Conservation (phyloP, 2,329 filamentous ascomycete genomes). For the Immersiporthe knoxdaviesiana region DNA sequence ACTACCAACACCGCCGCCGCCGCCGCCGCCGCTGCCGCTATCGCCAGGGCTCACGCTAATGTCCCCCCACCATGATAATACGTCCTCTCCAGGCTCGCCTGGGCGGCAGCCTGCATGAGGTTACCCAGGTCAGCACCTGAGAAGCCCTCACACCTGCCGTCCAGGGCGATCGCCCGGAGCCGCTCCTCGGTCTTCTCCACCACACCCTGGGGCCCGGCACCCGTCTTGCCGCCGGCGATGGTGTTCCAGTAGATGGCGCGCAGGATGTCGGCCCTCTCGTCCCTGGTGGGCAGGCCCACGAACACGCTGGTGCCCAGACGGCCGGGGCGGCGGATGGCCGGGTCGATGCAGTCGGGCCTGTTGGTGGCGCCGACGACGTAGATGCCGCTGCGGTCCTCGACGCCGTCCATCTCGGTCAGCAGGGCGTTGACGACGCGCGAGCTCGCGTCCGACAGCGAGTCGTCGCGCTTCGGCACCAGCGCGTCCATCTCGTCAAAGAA, state of each 20-base stretch:
- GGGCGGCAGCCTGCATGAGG: slow-evolving; percentile 47
- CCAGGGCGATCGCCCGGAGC: slow-evolving; percentile 68
- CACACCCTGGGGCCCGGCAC: not conserved
- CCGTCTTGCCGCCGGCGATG: slow-evolving; percentile 52
- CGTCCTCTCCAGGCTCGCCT: slow-evolving; percentile 42
- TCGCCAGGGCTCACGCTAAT: slow-evolving; percentile 32
- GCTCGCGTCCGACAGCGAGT: slow-evolving; percentile 73
- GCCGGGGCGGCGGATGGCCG: slow-evolving; percentile 90
- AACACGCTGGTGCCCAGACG: slow-evolving; percentile 87
- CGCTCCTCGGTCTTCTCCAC: slow-evolving; percentile 2
- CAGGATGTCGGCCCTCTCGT: slow-evolving; percentile 82
- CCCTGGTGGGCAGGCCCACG: slow-evolving; percentile 78
- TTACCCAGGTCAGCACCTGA: slow-evolving; percentile 69
- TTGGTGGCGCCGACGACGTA: slow-evolving; percentile 97
- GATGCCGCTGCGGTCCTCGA: slow-evolving; percentile 78
- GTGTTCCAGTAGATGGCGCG: slow-evolving; percentile 63
- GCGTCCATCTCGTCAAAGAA: slow-evolving; percentile 99
- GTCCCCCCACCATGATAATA: slow-evolving; percentile 28
- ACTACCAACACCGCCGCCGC: slow-evolving; percentile 32
- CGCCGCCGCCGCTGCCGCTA: too few species aligned
- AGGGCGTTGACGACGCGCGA: slow-evolving; percentile 93
- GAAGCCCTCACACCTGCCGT: slow-evolving; percentile 72
- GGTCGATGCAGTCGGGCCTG: slow-evolving; percentile 93
- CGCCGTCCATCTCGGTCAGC: slow-evolving; percentile 90
- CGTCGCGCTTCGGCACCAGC: slow-evolving; percentile 81